These are phyloP conservation scores for Colletotrichum sp. DNA, from an alignment of 2,329 filamentous ascomycete genomes.

Conservation along the genomic window DNA sequence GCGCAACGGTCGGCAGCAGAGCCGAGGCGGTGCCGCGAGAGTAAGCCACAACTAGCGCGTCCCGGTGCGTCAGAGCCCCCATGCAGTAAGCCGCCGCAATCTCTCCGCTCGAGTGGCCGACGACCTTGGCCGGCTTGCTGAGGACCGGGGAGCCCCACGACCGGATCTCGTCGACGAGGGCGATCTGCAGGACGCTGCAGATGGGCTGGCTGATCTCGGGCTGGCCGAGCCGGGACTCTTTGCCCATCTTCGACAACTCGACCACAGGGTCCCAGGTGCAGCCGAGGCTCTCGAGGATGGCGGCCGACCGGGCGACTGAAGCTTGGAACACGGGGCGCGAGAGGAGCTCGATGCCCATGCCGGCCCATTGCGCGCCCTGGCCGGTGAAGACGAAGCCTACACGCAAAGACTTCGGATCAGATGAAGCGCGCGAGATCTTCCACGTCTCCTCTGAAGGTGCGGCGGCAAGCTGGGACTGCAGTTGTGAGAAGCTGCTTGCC, in stretches of 20 bases:
- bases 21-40: background rate
- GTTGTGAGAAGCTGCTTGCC: background rate
- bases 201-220: slow-evolving; percentile 33
- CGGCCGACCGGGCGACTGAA: slow-evolving; percentile 25
- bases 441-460: background rate
- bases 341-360: slow-evolving; percentile 20
- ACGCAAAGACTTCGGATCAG: background rate
- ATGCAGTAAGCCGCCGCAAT: slow-evolving; percentile 40
- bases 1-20: background rate
- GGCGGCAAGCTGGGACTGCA: background rate
- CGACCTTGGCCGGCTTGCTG: slow-evolving; percentile 33
- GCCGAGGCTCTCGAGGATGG: slow-evolving; percentile 5
- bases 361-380: slow-evolving; percentile 23
- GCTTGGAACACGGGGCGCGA: background rate
- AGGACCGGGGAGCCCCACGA: slow-evolving; percentile 27
- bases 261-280: background rate
- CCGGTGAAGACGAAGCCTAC: slow-evolving; percentile 24
- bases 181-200: slow-evolving; percentile 42
- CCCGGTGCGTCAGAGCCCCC: background rate
- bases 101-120: slow-evolving; percentile 44
- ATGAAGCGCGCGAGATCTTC: background rate
- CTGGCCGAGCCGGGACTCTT: background rate
- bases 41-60: background rate
- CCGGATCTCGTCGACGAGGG: slow-evolving; percentile 36
- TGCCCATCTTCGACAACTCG: background rate